Conservation (phyloP, 2,329 filamentous ascomycete species). For the Fusarium tuaranense region DNA sequence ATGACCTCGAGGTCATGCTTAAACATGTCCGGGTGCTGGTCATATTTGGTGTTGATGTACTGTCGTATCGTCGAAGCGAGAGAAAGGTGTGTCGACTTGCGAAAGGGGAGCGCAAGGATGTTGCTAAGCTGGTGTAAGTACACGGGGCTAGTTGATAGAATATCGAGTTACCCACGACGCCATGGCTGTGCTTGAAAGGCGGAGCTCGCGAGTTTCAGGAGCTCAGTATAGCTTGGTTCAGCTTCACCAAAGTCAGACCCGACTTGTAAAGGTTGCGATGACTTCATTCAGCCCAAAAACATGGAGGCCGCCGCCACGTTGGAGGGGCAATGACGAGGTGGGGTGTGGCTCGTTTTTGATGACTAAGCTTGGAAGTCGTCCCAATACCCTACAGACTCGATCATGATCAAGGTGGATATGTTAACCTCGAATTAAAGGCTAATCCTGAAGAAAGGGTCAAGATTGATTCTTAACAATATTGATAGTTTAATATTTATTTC, state of each 20-base stretch:
- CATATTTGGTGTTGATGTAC: slow-evolving; percentile 98
- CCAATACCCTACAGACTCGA: slow-evolving; percentile 9
- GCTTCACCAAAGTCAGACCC: slow-evolving; percentile 11
- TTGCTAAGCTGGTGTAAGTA: slow-evolving; percentile 54
- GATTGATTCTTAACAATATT: background rate
- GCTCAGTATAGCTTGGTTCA: slow-evolving; percentile 2
- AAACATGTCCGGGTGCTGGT: slow-evolving; percentile 98
- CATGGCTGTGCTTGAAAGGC: slow-evolving; percentile 38
- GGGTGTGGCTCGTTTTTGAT: slow-evolving; percentile 2
- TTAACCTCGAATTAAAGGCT: background rate
- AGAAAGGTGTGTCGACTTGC: slow-evolving; percentile 82
- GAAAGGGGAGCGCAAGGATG: slow-evolving; percentile 86
- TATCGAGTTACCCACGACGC: slow-evolving; percentile 39
- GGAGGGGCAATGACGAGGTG: slow-evolving; percentile 41
- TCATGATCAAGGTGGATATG: background rate
- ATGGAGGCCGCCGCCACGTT: slow-evolving; percentile 33
- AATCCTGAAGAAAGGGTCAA: background rate
- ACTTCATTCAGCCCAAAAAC: slow-evolving; percentile 37
- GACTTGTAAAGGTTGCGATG: slow-evolving; percentile 34
- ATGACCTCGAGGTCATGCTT: slow-evolving; percentile 86
- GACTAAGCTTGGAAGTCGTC: slow-evolving; percentile 2
- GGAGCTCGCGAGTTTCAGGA: slow-evolving; percentile 3
- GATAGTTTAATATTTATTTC: background rate
- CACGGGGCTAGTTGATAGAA: background rate
- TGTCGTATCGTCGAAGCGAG: slow-evolving; percentile 87